Evolutionary conservation across 2,329 filamentous ascomycete genomes (phyloP), one percentile per base, ranked within the genome.

Genomic region (Exophiala calicioides): DNA sequence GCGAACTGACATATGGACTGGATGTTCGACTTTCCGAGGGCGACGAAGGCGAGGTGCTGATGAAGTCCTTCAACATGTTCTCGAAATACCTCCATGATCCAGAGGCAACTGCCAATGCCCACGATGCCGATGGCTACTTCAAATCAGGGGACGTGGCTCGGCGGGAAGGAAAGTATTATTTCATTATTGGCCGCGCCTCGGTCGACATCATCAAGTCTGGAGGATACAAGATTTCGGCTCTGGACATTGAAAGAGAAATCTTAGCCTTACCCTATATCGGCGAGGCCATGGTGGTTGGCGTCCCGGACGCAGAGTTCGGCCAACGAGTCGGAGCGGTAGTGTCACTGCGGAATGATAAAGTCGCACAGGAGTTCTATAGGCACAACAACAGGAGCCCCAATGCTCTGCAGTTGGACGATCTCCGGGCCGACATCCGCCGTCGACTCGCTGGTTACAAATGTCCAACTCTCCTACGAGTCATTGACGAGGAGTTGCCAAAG

Each of bases 151-250:
- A 72, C 39, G 58, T 63, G 27, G 61, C 61, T 4, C 33, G 58
- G 5, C 52, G 54, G 5, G 57, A 62, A 33, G 57, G 55, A 2
- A 48, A 52, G 27, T 18, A 68, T 62, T 76, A 73, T 53, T 76
- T 63, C 42, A 75, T 76, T 40, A 58, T 73, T 13, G 74, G 73
- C 10, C 66, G 73, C 10, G 71, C 69, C 3, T 71, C 67, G 13
- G 62, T 74, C 8, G 73, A 76, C 50, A 74, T 77, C 23, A 73
- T 78, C 55, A 77, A 77, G 50, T 71, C 68, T 5, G 73, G 73
- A 4, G 74, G 74, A 0, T 76, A 76, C 58, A 77, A 76, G 60
- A 73, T 76, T 40, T 73, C 68, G 1, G 73, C 73, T 2, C 60
- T 76, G 3, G 74, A 77, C 30, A 71, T 77, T 31, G 74, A 77